These are phyloP conservation scores for Geotrichum cucujoidarum DNA, from an alignment of 1,139 yeast species.

Conservation along the genomic window DNA sequence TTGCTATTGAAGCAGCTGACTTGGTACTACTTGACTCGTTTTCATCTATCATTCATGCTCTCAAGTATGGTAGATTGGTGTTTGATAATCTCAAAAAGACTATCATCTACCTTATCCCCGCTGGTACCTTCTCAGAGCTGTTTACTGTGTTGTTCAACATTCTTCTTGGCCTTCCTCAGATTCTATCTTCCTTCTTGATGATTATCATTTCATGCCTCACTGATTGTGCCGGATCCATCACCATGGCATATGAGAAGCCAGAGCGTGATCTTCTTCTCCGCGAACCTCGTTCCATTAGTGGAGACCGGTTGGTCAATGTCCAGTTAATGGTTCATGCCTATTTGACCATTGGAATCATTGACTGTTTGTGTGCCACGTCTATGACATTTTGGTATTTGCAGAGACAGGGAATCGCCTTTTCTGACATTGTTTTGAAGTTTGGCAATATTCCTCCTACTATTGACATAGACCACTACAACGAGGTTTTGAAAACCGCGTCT, in stretches of 20 bases:
- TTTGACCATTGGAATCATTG: conserved; percentile 42
- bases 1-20: conserved; percentile 52
- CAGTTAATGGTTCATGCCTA: conserved; percentile 44
- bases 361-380: conserved; percentile 42
- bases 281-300: conserved; percentile 42
- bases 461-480: conserved; percentile 23
- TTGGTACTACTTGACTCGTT: conserved; percentile 40
- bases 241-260: conserved; percentile 43
- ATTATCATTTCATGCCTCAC: conserved; percentile 44
- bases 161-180: conserved; percentile 47
- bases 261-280: conserved; percentile 42
- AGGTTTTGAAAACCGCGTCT: conserved; percentile 38
- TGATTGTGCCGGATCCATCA: conserved; percentile 45
- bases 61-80: conserved; percentile 38
- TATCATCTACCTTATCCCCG: conserved; percentile 46
- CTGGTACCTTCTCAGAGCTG: conserved; percentile 47
- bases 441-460: conserved; percentile 33
- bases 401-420: conserved; percentile 38
- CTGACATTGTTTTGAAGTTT: conserved; percentile 38
- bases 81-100: conserved; percentile 48
- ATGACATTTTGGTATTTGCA: conserved; percentile 42
- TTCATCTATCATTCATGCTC: conserved; percentile 44
- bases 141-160: conserved; percentile 48
- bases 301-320: conserved; percentile 42
- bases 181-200: conserved; percentile 47